Base-by-base conservation (phyloP, 352 stramenopile genomes). In the Globisporangium camurandrum region DNA sequence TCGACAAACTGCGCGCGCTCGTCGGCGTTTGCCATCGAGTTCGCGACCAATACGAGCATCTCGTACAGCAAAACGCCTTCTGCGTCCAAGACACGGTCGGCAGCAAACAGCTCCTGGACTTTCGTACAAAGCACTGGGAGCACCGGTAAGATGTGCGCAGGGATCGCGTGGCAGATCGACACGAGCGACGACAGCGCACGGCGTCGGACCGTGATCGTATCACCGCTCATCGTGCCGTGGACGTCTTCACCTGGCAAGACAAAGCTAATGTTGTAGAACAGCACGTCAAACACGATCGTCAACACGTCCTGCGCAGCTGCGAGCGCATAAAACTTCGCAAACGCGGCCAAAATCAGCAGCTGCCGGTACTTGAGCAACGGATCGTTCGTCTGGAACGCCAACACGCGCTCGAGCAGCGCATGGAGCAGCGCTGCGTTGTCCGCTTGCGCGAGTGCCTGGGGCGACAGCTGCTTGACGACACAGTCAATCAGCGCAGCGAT, bases 1-100 rank as follows among this genome's bases (percentile, higher is more conserved):
- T 85, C 61, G 2, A 91, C 51, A 23, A 91, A 91, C 46, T 79
- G 67, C 12, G 61, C 51, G 43, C 75, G 75, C 42, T 88, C 75
- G 1, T 83, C 71, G 19, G 51, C 49, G 27, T 69, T 88, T 28
- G 70, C 59, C 67, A 91, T 84, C 28, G 80, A 91, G 49, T 86
- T 88, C 2, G 80, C 88, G 9, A 91, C 80, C 14, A 91, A 46
- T 34, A 91, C 75, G 7, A 91, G 59, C 71, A 91, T 88, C 38
- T 91, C 80, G 34, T 91, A 91, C 9, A 91, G 59, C 51, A 91
- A 64, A 3, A 91, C 75, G 26, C 73, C 73, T 58, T 91, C 80
- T 0, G 75, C 80, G 19, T 91, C 80, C 14, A 84, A 66, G n/a
- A 91, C 80, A 19, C 64, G 65, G 64, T 86, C 77, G 0, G 59